Percentiles rank a stretch among this genome's conserved stretches.
Evolutionary conservation across 179 eudicot genomes (phyloP).

Genomic region (Silene vulgaris): DNA sequence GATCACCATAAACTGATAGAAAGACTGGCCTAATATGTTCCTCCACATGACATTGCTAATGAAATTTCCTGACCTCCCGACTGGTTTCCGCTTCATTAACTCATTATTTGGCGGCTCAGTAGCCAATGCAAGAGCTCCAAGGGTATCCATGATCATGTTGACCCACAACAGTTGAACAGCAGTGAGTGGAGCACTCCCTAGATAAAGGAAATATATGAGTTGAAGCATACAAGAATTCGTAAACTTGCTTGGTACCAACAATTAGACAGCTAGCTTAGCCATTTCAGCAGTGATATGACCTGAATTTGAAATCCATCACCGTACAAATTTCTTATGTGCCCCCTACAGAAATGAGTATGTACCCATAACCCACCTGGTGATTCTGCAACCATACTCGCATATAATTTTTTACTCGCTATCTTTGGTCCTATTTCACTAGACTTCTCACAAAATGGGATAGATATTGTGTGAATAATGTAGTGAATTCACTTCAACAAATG

Average conservation of each 20-base stretch:
- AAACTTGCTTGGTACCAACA: neutral
- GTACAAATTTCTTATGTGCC: neutral
- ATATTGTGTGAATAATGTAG: neutral
- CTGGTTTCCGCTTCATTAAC: conserved; percentile 75
- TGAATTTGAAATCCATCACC: neutral
- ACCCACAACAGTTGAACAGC: conserved; percentile 98
- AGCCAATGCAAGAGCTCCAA: conserved; percentile 86
- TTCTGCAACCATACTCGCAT: neutral
- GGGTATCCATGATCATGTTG: conserved; percentile 90
- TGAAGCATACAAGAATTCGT: neutral
- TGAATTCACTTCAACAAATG: neutral
- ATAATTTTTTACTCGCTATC: neutral
- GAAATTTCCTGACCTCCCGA: conserved; percentile 73
- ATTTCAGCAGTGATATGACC: neutral
- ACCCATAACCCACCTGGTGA: neutral
- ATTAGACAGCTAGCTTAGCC: neutral
- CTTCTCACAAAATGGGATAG: neutral
- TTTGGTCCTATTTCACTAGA: neutral
- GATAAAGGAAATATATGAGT: conserved; percentile 14
- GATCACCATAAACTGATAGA: conserved; percentile 68
- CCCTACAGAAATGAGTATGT: neutral
- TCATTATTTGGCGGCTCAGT: conserved; percentile 91
- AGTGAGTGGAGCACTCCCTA: conserved; percentile 79
- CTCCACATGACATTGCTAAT: conserved; percentile 94
- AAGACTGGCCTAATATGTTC: conserved; percentile 81